Evolutionary conservation across 768 basidiomycete genomes (phyloP).

Genomic region (Hypsizygus marmoreus): DNA sequence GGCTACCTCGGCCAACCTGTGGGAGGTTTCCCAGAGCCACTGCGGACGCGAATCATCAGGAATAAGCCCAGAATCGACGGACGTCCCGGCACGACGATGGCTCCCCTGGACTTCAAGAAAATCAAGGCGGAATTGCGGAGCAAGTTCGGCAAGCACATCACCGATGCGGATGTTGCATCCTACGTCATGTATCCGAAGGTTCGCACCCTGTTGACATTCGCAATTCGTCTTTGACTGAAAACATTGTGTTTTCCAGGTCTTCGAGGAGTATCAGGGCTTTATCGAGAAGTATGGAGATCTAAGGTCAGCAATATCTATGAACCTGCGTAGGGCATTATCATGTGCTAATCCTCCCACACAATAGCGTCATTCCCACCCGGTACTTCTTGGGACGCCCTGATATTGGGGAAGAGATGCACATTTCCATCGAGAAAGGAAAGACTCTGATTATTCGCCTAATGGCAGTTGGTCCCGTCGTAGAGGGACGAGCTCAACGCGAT

Average conservation of each 20-base stretch:
- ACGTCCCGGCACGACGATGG: constrained; percentile 87
- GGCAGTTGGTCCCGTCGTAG: constrained; percentile 92
- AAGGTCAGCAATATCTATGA: constrained; percentile 59
- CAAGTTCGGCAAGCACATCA: constrained; percentile 95
- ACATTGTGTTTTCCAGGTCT: constrained; percentile 57
- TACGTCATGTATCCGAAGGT: constrained; percentile 99
- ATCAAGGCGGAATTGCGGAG: constrained; percentile 90
- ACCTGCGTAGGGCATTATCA: constrained; percentile 2
- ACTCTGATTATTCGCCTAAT: constrained; percentile 94
- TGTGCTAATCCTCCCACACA: constrained; percentile 16
- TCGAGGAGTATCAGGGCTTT: constrained; percentile 96
- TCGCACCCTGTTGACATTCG: constrained; percentile 12
- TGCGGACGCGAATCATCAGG: constrained; percentile 89
- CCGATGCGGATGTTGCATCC: constrained; percentile 89
- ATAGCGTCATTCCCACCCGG: constrained; percentile 92
- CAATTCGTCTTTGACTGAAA: not conserved
- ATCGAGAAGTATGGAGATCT: constrained; percentile 94
- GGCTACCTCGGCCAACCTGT: constrained; percentile 98
- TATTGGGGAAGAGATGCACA: constrained; percentile 94
- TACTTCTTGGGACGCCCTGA: constrained; percentile 95
- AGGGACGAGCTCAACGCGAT: constrained; percentile 90
- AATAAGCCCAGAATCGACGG: constrained; percentile 92
- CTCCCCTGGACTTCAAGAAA: constrained; percentile 92
- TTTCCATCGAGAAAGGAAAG: constrained; percentile 95
- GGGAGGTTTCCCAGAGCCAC: constrained; percentile 97